Conservation (phyloP, 306 rosid genomes). For the Dryas octopetala region DNA sequence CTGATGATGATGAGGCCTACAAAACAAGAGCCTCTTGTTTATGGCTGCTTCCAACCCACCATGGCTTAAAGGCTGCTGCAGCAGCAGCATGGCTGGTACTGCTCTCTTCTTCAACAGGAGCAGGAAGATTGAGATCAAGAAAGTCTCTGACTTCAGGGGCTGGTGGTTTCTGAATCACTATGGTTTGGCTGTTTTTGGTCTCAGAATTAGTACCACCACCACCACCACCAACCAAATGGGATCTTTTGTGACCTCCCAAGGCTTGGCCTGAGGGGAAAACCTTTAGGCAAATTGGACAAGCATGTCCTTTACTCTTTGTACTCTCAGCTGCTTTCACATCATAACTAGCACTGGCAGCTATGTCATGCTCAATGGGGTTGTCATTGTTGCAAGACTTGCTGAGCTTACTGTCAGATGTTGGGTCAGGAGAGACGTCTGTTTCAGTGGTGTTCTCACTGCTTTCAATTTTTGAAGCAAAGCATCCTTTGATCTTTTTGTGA, state of each 20-base stretch:
- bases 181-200: slow-evolving; percentile 31
- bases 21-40: slow-evolving; percentile 29
- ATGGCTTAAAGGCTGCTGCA: slow-evolving; percentile 27
- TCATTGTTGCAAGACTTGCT: slow-evolving; percentile 8
- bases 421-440: slow-evolving; percentile 46
- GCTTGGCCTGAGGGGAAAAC: slow-evolving; percentile 86
- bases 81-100: slow-evolving; percentile 22
- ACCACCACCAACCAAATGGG: slow-evolving; percentile 48
- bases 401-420: slow-evolving; percentile 38
- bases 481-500: slow-evolving; percentile 68
- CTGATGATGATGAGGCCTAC: slow-evolving; percentile 14
- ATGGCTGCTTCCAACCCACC: slow-evolving; percentile 44
- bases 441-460: slow-evolving; percentile 64
- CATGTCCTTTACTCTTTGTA: slow-evolving; percentile 49
- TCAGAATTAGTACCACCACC: slow-evolving; percentile 21
- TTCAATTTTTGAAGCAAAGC: slow-evolving; percentile 57
- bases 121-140: slow-evolving; percentile 94
- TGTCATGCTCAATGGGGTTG: slow-evolving; percentile 13
- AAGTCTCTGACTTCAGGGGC: slow-evolving; percentile 59
- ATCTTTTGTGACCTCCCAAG: slow-evolving; percentile 94
- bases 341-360: slow-evolving; percentile 13
- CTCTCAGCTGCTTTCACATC: slow-evolving; percentile 18
- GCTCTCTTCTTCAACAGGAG: slow-evolving; percentile 48
- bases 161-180: slow-evolving; percentile 41
- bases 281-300: slow-evolving; percentile 74